Conservation (phyloP, 345 rosid species). For the Aethionema arabicum region DNA sequence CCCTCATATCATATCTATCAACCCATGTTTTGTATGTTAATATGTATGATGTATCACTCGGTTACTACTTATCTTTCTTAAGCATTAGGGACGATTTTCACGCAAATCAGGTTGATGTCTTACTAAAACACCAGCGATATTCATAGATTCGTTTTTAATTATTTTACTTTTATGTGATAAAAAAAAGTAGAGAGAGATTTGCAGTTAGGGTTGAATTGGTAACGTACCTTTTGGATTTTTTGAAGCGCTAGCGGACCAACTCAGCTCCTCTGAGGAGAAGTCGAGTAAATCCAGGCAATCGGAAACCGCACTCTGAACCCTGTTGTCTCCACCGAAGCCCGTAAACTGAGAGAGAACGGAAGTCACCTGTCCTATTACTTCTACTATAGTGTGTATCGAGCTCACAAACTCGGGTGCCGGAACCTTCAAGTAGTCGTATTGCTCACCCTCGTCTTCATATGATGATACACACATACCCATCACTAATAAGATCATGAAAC, state of each 20-base stretch:
- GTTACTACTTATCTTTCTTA: too few relatives aligned
- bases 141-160: too few relatives aligned
- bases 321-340: conserved; percentile 45
- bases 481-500: conserved; percentile 30
- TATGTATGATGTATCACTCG: background rate
- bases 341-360: conserved; percentile 44
- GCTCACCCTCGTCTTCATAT: conserved; percentile 7
- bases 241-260: conserved; percentile 69
- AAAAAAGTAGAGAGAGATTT: background rate
- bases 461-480: conserved; percentile 28
- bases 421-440: conserved; percentile 44
- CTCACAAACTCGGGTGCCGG: conserved; percentile 45
- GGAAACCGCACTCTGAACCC: conserved; percentile 49
- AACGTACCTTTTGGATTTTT: conserved; percentile 55
- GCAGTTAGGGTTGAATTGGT: background rate
- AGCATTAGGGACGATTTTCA: too few relatives aligned
- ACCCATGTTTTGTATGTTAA: background rate
- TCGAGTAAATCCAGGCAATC: conserved; percentile 75
- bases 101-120: too few relatives aligned
- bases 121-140: too few relatives aligned
- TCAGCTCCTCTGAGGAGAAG: conserved; percentile 54
- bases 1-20: background rate
- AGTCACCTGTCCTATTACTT: conserved; percentile 40
- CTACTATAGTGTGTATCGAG: conserved; percentile 43
- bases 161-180: background rate